These are phyloP conservation scores for Herpetospermum pedunculosum DNA, from an alignment of 306 rosid genomes.

Conservation along the genomic window DNA sequence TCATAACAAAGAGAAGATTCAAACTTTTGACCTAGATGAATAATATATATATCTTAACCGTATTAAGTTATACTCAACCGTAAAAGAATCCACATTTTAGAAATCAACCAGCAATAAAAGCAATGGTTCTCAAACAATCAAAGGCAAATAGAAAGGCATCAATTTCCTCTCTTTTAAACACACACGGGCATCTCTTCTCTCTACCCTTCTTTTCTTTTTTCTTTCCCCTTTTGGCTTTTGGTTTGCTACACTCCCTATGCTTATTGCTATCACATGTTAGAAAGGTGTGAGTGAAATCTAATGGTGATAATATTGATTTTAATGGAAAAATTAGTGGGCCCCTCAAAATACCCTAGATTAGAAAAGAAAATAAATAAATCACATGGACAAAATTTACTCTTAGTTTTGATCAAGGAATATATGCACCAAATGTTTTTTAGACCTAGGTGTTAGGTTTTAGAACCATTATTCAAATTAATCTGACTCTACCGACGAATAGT, in stretches of 20 bases:
- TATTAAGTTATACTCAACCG: too few relatives aligned
- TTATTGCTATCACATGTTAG: not conserved
- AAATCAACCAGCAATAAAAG: not conserved
- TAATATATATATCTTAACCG: too few relatives aligned
- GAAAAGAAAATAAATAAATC: not conserved
- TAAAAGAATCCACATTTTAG: not conserved
- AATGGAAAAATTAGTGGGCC: not conserved
- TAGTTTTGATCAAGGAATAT: too few relatives aligned
- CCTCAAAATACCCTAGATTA: not conserved
- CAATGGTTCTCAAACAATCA: not conserved
- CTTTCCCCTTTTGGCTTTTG: not conserved
- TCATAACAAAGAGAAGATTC: too few relatives aligned
- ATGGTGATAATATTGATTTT: not conserved
- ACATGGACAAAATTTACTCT: not conserved
- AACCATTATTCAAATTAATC: too few relatives aligned
- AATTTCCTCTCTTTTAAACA: not conserved
- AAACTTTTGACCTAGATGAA: too few relatives aligned
- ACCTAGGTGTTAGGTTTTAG: too few relatives aligned
- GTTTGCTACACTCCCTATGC: not conserved
- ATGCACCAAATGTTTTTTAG: too few relatives aligned
- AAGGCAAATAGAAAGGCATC: not conserved
- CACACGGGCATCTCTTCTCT: conserved; percentile 5
- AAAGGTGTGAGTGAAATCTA: not conserved
- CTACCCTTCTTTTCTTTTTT: not conserved
- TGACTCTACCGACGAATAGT: too few relatives aligned